phyloP scores from a whole-genome alignment of 257 asterid species.

The Leptodermis oblonga region DNA sequence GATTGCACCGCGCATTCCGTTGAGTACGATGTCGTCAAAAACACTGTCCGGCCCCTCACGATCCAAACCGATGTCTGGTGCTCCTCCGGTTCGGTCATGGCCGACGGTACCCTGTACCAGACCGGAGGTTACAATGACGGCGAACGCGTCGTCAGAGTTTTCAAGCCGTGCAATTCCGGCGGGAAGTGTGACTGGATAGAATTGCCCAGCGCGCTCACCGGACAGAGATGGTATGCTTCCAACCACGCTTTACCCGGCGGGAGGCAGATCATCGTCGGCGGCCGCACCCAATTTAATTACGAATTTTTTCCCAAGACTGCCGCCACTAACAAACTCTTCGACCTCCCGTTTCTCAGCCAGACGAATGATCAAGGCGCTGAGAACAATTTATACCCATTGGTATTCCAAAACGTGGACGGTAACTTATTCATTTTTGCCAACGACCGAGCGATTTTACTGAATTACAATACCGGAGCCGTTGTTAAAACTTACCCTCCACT shows the following conservation, averaged over 20 bases:
- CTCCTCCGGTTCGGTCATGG: constrained; percentile 43
- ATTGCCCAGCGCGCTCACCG: not conserved
- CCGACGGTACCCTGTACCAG: constrained; percentile 36
- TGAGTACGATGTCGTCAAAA: constrained; percentile 34
- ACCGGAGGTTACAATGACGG: constrained; percentile 49
- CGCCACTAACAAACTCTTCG: constrained; percentile 5
- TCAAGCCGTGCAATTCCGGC: constrained; percentile 24
- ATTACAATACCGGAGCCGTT: constrained; percentile 19
- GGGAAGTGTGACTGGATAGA: constrained; percentile 37
- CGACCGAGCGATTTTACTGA: constrained; percentile 32
- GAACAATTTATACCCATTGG: constrained; percentile 45
- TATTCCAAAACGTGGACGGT: constrained; percentile 38
- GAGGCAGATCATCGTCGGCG: constrained; percentile 36
- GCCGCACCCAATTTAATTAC: constrained; percentile 35
- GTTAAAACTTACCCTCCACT: constrained; percentile 30
- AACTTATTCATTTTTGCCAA: constrained; percentile 44
- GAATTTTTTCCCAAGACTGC: constrained; percentile 39
- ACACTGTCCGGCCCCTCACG: constrained; percentile 37
- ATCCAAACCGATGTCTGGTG: constrained; percentile 47
- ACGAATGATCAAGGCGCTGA: constrained; percentile 30
- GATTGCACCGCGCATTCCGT: constrained; percentile 61
- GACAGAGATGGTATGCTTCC: constrained; percentile 44
- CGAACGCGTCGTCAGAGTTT: constrained; percentile 31
- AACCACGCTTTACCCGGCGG: constrained; percentile 42
- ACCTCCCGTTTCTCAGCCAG: constrained; percentile 28